These are phyloP conservation scores for Eucalyptus decipiens DNA, from an alignment of 345 rosid genomes.

Conservation along the genomic window DNA sequence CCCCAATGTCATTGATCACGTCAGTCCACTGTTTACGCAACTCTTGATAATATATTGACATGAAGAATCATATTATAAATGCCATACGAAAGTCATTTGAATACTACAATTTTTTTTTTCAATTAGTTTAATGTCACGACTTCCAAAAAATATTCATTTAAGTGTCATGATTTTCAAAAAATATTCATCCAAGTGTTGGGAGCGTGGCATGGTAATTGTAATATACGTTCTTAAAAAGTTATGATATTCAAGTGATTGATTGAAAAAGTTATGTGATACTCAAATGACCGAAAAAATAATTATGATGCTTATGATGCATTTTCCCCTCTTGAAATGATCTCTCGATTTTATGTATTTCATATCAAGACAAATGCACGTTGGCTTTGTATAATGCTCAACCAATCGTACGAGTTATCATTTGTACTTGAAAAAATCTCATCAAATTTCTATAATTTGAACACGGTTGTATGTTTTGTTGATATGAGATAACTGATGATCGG, in stretches of 20 bases:
- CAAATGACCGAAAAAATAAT: too few relatives aligned
- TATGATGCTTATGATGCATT: fast-evolving
- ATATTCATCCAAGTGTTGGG: too few relatives aligned
- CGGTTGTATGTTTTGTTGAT: too few relatives aligned
- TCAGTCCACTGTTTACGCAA: neutral
- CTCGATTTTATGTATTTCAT: fast-evolving
- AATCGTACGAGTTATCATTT: too few relatives aligned
- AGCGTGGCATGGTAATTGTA: too few relatives aligned
- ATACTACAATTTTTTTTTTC: neutral
- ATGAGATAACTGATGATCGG: neutral
- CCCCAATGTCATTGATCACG: neutral
- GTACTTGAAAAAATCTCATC: neutral
- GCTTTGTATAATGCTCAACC: neutral
- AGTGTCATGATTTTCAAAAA: neutral
- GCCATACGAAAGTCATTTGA: neutral
- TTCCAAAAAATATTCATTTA: too few relatives aligned
- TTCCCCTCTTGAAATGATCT: neutral
- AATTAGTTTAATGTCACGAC: neutral
- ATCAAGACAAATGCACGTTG: neutral
- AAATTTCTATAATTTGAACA: too few relatives aligned
- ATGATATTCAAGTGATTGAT: fast-evolving
- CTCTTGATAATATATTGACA: neutral
- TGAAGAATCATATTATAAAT: neutral
- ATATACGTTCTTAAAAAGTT: too few relatives aligned
- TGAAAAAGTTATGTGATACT: too few relatives aligned